These are phyloP conservation scores for Endotrypanum monterogeii DNA, from an alignment of 208 protist species.

Conservation along the genomic window DNA sequence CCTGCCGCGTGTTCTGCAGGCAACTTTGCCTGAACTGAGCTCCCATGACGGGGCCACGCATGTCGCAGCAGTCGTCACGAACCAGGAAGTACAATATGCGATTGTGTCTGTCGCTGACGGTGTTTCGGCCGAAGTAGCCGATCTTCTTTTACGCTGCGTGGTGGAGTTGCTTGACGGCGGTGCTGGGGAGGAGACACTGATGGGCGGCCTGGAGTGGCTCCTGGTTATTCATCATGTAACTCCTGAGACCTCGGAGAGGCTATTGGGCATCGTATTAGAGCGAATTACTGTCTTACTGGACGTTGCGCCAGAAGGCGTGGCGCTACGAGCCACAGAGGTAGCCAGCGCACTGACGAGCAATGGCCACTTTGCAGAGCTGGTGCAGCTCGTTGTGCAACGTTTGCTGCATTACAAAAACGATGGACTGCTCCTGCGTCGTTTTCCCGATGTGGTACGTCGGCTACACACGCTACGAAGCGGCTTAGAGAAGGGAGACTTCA, in stretches of 20 bases:
- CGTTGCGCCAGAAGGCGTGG: slow-evolving; percentile 43
- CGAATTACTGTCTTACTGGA: slow-evolving; percentile 38
- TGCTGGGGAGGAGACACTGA: slow-evolving; percentile 46
- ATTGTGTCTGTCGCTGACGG: slow-evolving; percentile 18
- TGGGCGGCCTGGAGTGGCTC: slow-evolving; percentile 67
- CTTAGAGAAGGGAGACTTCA: background rate
- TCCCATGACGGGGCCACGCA: slow-evolving; percentile 24
- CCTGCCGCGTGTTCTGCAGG: slow-evolving; percentile 21
- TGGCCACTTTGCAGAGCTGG: slow-evolving; percentile 35
- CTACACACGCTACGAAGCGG: slow-evolving; percentile 36
- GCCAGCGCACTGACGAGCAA: slow-evolving; percentile 45
- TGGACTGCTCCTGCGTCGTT: slow-evolving; percentile 36
- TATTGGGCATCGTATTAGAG: slow-evolving; percentile 33
- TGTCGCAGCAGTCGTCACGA: slow-evolving; percentile 16
- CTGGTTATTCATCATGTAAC: slow-evolving; percentile 41
- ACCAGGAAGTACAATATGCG: slow-evolving; percentile 26
- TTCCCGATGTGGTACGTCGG: slow-evolving; percentile 51
- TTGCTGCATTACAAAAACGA: slow-evolving; percentile 16
- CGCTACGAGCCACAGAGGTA: slow-evolving; percentile 49
- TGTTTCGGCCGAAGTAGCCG: slow-evolving; percentile 12
- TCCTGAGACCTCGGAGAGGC: slow-evolving; percentile 21
- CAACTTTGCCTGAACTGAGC: slow-evolving; percentile 22
- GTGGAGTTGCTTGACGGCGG: slow-evolving; percentile 22
- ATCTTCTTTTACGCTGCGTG: slow-evolving; percentile 20
- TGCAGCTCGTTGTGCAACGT: slow-evolving; percentile 25